Conservation (phyloP, 331 rosid species). For the Erythrophleum ivorense region DNA sequence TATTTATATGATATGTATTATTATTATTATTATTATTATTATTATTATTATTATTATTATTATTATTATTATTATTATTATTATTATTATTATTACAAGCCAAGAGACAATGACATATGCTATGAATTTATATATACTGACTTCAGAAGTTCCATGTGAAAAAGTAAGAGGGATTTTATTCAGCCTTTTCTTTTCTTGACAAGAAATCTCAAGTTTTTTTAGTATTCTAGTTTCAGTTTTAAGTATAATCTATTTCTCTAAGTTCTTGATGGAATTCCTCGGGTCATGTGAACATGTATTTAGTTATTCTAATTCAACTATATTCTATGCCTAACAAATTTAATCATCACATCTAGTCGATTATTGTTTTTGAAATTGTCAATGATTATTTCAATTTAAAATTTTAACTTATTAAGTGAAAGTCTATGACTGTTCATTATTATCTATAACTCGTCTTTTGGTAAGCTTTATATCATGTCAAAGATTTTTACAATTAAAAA, state of each 20-base stretch:
- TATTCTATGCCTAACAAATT: not conserved
- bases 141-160: not conserved
- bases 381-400: no score
- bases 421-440: no score
- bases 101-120: not conserved
- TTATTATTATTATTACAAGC: no score
- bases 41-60: no score
- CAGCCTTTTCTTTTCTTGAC: not conserved
- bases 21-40: no score
- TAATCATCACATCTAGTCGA: slow-evolving; percentile 11
- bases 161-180: not conserved
- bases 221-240: not conserved
- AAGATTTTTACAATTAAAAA: not conserved
- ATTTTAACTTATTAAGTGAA: no score
- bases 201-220: not conserved
- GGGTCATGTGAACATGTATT: no score
- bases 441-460: no score
- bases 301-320: not conserved
- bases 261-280: not conserved
- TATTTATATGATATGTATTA: no score
- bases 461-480: no score
- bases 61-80: no score
- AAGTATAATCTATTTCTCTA: not conserved
- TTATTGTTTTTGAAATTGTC: not conserved
- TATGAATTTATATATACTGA: slow-evolving; percentile 25